Evolutionary conservation across 768 basidiomycete genomes (phyloP), one percentile per base, ranked within the genome.

Genomic region (Tricholoma sp.): DNA sequence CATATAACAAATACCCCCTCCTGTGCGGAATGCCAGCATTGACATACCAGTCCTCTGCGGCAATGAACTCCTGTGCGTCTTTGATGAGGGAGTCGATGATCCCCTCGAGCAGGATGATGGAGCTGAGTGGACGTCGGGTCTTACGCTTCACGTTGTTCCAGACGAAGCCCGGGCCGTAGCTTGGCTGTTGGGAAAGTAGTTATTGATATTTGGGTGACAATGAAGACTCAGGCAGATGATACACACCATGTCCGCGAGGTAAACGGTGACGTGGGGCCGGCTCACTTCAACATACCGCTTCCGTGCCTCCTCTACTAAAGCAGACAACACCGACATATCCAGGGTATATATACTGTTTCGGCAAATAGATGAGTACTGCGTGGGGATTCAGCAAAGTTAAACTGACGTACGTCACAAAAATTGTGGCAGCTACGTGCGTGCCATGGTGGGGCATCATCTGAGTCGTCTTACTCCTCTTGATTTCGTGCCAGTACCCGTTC

Each of bases 1-100:
- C 84, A 65, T 81, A 71, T 5, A 85, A 68, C 15, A 84, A 68
- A 57, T 82, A 84, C 0, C 84, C 84, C 28, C 83, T 70, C 7
- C 80, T 72, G 59, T 84, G 77, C 1, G 83, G 83, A 48, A 84
- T 84, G 0, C 84, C 83, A 0, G 79, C 77, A 39, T 76, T 73
- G 34, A 69, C 57, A 59, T 84, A 85, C 84, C 84, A 85, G n/a
- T 76, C 70, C 56, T 83, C 81, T 6, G 75, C 71, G 17, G 70
- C 67, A 17, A 84, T 62, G 59, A 84, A 85, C 53, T 84, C 82
- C 20, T 70, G 69, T 0, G 78, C 79, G 56, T 85, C 83, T 32
- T 72, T 65, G 4, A 83, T 68, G 1, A 85, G 64, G 1, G 74
- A 73, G 0, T 80, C 72, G 5, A 80, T 67, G 7, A 79, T 68